Percentiles rank a stretch among this genome's conserved stretches.
Conservation (phyloP, 2,329 filamentous ascomycete genomes). For the Epichloe baconii region DNA sequence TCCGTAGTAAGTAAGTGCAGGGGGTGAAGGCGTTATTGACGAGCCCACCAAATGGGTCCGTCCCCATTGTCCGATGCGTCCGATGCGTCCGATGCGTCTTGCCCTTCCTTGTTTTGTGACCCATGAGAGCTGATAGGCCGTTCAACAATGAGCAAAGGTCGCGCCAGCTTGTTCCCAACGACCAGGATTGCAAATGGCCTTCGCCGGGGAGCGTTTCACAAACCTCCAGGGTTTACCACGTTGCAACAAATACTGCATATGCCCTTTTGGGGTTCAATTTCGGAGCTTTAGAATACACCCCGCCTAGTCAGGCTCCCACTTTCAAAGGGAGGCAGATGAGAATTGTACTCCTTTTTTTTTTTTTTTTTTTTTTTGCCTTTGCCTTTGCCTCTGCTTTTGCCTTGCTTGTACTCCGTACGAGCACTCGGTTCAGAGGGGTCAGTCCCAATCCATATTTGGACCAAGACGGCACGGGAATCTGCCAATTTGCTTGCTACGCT, state of each 20-base stretch:
- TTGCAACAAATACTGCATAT: not conserved
- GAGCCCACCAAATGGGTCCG: too few species aligned
- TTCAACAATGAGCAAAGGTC: not conserved
- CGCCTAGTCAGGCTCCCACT: too few species aligned
- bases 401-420: too few species aligned
- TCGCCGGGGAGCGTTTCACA: slow-evolving; percentile 2
- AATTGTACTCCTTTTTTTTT: too few species aligned
- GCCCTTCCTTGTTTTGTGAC: not conserved
- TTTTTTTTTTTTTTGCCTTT: too few species aligned
- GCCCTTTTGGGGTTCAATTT: not conserved
- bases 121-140: too few species aligned
- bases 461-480: not conserved
- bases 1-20: not conserved
- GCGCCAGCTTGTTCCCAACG: too few species aligned
- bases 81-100: not conserved
- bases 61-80: not conserved
- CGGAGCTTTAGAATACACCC: not conserved
- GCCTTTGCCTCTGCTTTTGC: too few species aligned
- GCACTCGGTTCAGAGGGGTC: too few species aligned
- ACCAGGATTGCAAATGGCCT: not conserved
- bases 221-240: not conserved
- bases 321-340: too few species aligned
- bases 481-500: not conserved
- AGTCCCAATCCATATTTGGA: not conserved
- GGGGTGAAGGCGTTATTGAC: not conserved